These are phyloP conservation scores for Pyrus communis DNA, from an alignment of 306 rosid genomes.

Conservation along the genomic window DNA sequence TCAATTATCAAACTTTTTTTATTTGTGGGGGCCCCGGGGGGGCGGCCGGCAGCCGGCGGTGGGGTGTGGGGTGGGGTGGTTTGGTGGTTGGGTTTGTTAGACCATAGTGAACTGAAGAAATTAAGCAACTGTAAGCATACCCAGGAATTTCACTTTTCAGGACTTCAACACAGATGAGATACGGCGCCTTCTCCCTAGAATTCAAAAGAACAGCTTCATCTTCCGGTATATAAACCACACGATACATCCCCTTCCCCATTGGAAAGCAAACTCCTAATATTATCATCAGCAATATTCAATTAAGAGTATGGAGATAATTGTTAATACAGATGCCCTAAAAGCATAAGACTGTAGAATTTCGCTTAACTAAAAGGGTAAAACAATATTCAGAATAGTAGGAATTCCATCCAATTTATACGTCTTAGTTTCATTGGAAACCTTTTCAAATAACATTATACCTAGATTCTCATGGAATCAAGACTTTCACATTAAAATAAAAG, in stretches of 20 bases:
- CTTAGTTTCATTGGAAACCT: neutral
- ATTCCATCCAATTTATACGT: neutral
- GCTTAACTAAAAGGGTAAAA: neutral
- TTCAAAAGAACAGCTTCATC: slow-evolving; percentile 97
- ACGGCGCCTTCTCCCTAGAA: slow-evolving; percentile 99
- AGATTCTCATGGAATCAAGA: neutral
- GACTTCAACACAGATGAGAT: slow-evolving; percentile 81
- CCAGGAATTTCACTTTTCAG: slow-evolving; percentile 82
- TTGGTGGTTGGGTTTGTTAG: neutral
- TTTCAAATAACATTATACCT: neutral
- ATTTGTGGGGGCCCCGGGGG: too few relatives aligned
- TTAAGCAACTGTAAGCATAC: slow-evolving; percentile 31
- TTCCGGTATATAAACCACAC: slow-evolving; percentile 89
- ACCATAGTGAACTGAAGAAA: neutral
- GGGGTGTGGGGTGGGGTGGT: neutral
- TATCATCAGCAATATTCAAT: slow-evolving; percentile 22
- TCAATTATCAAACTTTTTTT: neutral
- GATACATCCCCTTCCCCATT: slow-evolving; percentile 86
- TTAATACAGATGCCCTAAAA: neutral
- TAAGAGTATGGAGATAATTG: slow-evolving; percentile 8
- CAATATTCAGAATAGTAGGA: neutral
- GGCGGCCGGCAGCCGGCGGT: too few relatives aligned
- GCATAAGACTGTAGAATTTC: neutral
- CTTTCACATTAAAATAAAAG: neutral
- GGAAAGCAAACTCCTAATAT: slow-evolving; percentile 85